These are phyloP conservation scores for Aspergillus sp. DNA, from an alignment of 2,329 filamentous ascomycete species.

Conservation along the genomic window DNA sequence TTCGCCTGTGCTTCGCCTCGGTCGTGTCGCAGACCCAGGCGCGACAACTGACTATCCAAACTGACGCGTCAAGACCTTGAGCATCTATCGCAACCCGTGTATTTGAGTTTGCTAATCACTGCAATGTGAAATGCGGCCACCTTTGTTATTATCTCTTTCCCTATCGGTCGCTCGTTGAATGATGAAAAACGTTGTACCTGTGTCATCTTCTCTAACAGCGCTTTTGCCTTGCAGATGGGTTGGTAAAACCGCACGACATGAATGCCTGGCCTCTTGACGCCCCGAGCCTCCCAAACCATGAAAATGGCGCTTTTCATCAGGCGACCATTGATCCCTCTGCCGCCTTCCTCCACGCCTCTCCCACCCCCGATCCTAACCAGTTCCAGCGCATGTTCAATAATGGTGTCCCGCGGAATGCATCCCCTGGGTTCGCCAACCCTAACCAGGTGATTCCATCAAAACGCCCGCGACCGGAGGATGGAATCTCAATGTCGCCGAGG, in stretches of 20 bases:
- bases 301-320: conserved; percentile 50
- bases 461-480: conserved; percentile 81
- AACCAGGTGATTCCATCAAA: conserved; percentile 89
- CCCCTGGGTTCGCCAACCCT: conserved; percentile 74
- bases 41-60: conserved; percentile 21
- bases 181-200: conserved; percentile 14
- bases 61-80: conserved; percentile 28
- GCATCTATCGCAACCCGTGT: conserved; percentile 8
- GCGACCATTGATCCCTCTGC: conserved; percentile 48
- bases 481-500: conserved; percentile 76
- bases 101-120: background rate
- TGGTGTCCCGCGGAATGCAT: conserved; percentile 78
- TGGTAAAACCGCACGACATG: conserved; percentile 49
- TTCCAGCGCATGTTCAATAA: conserved; percentile 77
- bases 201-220: conserved; percentile 25
- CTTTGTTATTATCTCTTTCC: conserved; percentile 2
- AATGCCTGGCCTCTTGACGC: conserved; percentile 53
- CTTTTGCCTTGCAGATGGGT: conserved; percentile 44
- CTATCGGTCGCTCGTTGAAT: conserved; percentile 28
- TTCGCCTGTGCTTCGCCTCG: conserved; percentile 18
- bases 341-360: conserved; percentile 49
- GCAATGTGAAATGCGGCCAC: conserved; percentile 7
- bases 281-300: conserved; percentile 48
- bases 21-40: conserved; percentile 26
- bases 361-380: conserved; percentile 50